Conservation (phyloP, 306 rosid species). For the Quercus glauca region DNA sequence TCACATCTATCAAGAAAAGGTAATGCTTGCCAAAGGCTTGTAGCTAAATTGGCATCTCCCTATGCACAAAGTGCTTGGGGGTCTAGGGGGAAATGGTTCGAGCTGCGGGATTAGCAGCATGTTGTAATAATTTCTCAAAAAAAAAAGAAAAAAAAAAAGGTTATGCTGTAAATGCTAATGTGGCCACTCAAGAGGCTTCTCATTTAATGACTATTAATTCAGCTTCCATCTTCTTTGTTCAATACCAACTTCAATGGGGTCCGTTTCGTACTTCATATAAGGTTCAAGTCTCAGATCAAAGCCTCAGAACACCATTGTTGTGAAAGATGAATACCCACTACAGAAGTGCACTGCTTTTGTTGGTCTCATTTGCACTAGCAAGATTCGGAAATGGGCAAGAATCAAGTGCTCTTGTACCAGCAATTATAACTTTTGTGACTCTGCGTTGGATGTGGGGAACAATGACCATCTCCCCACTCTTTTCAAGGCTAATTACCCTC, state of each 20-base stretch:
- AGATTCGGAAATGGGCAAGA: conserved; percentile 59
- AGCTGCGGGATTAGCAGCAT: too few species aligned
- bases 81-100: too few species aligned
- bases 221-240: conserved; percentile 70
- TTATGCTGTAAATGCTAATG: conserved; percentile 13
- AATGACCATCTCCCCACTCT: conserved; percentile 74
- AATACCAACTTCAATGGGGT: conserved; percentile 25
- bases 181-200: conserved; percentile 29
- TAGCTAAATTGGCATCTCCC: too few species aligned
- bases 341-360: conserved; percentile 38
- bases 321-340: conserved; percentile 36
- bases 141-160: too few species aligned
- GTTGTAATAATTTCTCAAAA: too few species aligned
- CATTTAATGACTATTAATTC: conserved; percentile 52
- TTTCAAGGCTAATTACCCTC: conserved; percentile 88
- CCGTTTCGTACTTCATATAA: conserved; percentile 36
- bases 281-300: conserved; percentile 7
- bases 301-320: conserved; percentile 1
- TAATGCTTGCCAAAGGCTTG: too few species aligned
- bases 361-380: conserved; percentile 35
- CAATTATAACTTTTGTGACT: conserved; percentile 81
- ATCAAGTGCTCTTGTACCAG: conserved; percentile 66
- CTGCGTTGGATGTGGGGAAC: conserved; percentile 88
- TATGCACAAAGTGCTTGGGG: too few species aligned
- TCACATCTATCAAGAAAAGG: neutral